phyloP scores from a whole-genome alignment of 129 eudicot species.

The Glebionis coronaria region DNA sequence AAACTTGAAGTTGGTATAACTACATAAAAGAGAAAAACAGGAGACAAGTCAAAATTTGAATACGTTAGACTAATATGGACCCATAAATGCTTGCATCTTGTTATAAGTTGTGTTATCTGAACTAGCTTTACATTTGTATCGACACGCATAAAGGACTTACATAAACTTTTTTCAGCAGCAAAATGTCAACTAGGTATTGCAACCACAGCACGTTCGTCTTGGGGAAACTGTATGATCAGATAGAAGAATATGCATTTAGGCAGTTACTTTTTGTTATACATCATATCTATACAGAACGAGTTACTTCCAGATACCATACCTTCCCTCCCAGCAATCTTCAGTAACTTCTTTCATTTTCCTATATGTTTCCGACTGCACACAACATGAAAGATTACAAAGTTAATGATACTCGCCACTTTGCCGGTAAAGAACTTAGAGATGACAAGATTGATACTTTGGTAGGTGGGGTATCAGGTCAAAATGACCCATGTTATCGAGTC shows the following conservation, averaged over 20 bases:
- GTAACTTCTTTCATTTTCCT: slow-evolving; percentile 74
- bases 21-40: no score
- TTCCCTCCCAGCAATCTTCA: slow-evolving; percentile 87
- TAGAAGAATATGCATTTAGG: slow-evolving; percentile 6
- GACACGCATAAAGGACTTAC: slow-evolving; percentile 44
- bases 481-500: no score
- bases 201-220: slow-evolving; percentile 95
- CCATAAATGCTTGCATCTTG: background rate
- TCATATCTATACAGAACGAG: background rate
- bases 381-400: slow-evolving; percentile 1
- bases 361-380: slow-evolving; percentile 80
- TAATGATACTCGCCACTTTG: background rate
- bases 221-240: slow-evolving; percentile 64
- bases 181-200: slow-evolving; percentile 85
- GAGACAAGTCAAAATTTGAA: no score
- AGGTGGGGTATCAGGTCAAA: no score
- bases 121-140: background rate
- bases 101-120: background rate
- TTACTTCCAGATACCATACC: slow-evolving; percentile 38
- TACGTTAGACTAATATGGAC: no score
- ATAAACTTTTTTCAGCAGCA: slow-evolving; percentile 73
- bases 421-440: no score
- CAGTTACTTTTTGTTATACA: background rate
- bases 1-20: no score
- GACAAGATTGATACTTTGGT: no score